These are phyloP conservation scores for Salix brachista DNA, from an alignment of 345 rosid genomes.

Conservation along the genomic window DNA sequence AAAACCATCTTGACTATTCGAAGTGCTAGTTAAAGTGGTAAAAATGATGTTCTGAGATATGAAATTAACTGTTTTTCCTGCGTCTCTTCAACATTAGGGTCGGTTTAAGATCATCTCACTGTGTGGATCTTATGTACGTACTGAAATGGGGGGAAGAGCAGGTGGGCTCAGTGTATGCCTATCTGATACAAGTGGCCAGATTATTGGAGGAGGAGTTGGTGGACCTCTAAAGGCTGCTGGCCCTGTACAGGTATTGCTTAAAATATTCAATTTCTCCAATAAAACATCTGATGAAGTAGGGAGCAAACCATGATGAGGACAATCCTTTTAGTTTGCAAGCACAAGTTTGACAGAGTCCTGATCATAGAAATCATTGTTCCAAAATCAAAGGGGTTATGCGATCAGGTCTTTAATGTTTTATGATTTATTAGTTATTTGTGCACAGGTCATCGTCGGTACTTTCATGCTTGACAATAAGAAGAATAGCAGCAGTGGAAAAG, in stretches of 20 bases:
- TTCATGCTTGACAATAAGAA: constrained; percentile 49
- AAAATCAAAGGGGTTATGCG: neutral
- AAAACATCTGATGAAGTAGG: neutral
- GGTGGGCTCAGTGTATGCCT: constrained; percentile 88
- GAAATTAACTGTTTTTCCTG: neutral
- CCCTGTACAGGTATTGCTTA: constrained; percentile 69
- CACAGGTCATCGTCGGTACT: constrained; percentile 67
- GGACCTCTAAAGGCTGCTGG: constrained; percentile 83
- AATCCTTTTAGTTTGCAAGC: neutral
- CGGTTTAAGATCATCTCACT: constrained; percentile 78
- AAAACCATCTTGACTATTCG: neutral
- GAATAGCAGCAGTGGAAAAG: constrained; percentile 39
- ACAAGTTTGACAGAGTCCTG: neutral
- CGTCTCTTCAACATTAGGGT: constrained; percentile 47
- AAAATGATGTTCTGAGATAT: neutral
- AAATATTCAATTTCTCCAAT: neutral
- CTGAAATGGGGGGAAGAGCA: constrained; percentile 67
- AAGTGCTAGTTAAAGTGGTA: neutral
- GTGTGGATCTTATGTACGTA: constrained; percentile 75
- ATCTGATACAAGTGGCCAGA: constrained; percentile 64
- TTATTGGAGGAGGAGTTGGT: constrained; percentile 90
- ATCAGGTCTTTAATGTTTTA: neutral
- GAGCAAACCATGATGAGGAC: neutral
- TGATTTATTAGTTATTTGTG: constrained; percentile 3
- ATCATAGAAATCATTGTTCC: neutral